A percentile compares a stretch with the other conserved stretches of the same genome.
Conservation (phyloP, 192 early-diverging fungal genomes). For the Backusella circina region DNA sequence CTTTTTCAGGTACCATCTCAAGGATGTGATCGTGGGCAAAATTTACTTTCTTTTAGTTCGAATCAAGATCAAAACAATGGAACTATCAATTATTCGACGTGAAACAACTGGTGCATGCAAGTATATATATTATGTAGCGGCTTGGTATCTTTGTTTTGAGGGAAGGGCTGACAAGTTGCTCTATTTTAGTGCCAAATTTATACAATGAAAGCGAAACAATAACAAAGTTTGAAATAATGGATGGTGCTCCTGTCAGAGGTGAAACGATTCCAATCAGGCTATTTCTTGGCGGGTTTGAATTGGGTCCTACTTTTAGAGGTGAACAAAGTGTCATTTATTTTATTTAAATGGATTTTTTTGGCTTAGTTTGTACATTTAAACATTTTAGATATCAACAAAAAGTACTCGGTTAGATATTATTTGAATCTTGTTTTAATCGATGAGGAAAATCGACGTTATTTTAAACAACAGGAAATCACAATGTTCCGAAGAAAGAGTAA, state of each 20-base stretch:
- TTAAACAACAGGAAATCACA: slow-evolving; percentile 98
- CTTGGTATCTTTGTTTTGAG: neutral
- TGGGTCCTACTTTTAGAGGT: slow-evolving; percentile 95
- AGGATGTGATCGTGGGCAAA: slow-evolving; percentile 99
- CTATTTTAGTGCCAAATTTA: slow-evolving; percentile 76
- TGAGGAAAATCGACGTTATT: slow-evolving; percentile 98
- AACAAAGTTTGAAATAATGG: slow-evolving; percentile 99
- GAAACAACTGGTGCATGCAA: slow-evolving; percentile 90
- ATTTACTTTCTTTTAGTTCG: slow-evolving; percentile 98
- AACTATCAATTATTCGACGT: slow-evolving; percentile 94
- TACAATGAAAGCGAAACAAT: slow-evolving; percentile 99
- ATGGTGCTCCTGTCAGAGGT: slow-evolving; percentile 94
- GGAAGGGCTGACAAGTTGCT: neutral
- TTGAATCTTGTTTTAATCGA: slow-evolving; percentile 97
- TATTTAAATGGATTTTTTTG: neutral
- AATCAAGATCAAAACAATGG: slow-evolving; percentile 99
- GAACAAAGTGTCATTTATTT: slow-evolving; percentile 35
- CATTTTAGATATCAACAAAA: slow-evolving; percentile 82
- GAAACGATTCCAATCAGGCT: slow-evolving; percentile 98
- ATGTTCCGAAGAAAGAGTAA: slow-evolving; percentile 62
- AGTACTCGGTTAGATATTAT: slow-evolving; percentile 98
- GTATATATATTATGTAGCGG: slow-evolving; percentile 6
- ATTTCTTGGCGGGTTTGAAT: slow-evolving; percentile 94
- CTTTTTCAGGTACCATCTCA: slow-evolving; percentile 80
- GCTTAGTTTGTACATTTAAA: neutral